Evolutionary conservation across 169 alveolate species (phyloP).

Genomic region (Cryptosporidium felis): DNA sequence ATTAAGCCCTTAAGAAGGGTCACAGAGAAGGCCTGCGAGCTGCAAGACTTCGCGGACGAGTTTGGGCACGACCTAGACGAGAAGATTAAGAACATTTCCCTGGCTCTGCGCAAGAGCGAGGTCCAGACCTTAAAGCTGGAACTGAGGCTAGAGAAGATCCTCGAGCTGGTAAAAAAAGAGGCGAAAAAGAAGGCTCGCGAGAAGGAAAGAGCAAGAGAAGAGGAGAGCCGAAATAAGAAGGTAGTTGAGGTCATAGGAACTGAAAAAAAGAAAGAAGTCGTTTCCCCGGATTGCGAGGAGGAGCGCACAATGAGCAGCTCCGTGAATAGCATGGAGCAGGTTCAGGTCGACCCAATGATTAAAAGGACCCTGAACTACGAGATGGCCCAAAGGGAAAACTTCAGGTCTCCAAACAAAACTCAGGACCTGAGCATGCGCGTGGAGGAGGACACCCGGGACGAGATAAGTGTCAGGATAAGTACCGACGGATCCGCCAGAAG

Average conservation of each 20-base stretch:
- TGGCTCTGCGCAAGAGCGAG: slow-evolving; percentile 6
- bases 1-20: slow-evolving; percentile 6
- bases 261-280: neutral
- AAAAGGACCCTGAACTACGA: slow-evolving; percentile 9
- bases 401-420: neutral
- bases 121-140: slow-evolving; percentile 5
- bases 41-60: neutral
- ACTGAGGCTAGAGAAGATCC: slow-evolving; percentile 47
- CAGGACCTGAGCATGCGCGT: neutral
- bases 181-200: neutral
- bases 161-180: neutral
- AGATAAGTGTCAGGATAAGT: slow-evolving; percentile 27
- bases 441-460: slow-evolving; percentile 5
- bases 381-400: neutral
- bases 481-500: slow-evolving; percentile 47
- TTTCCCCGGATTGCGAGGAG: neutral
- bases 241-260: neutral
- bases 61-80: slow-evolving; percentile 17
- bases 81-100: neutral
- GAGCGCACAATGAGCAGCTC: slow-evolving; percentile 5
- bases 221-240: neutral
- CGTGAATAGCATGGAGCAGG: neutral
- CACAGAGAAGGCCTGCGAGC: neutral
- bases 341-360: slow-evolving; percentile 1
- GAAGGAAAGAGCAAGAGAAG: neutral